phyloP scores from a whole-genome alignment of 129 eudicot genomes.

The Pulicaria dysenterica region DNA sequence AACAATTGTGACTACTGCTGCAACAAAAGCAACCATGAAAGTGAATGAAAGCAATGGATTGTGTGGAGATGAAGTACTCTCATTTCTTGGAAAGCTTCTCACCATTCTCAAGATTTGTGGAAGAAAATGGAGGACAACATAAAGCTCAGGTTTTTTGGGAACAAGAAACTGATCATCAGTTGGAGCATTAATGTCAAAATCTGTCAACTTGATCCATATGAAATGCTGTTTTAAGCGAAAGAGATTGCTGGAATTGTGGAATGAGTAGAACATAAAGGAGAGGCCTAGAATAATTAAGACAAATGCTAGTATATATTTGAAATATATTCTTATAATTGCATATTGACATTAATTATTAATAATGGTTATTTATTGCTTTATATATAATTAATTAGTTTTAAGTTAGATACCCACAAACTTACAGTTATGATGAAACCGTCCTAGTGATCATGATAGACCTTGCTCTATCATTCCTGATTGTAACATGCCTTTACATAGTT shows the following conservation, averaged over 20 bases:
- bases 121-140: constrained; percentile 25
- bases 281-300: constrained; percentile 26
- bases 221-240: constrained; percentile 33
- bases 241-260: constrained; percentile 50
- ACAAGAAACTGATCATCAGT: constrained; percentile 12
- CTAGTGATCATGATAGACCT: too few relatives aligned
- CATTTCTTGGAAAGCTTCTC: constrained; percentile 41
- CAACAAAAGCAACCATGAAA: constrained; percentile 39
- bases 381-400: too few relatives aligned
- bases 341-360: too few relatives aligned
- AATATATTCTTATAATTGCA: neutral
- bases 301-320: neutral
- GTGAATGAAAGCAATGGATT: constrained; percentile 32
- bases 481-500: too few relatives aligned
- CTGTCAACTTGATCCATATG: constrained; percentile 30
- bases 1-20: constrained; percentile 34
- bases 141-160: constrained; percentile 15
- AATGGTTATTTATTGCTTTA: too few relatives aligned
- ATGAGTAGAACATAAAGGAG: constrained; percentile 28
- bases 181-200: constrained; percentile 17
- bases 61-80: constrained; percentile 17
- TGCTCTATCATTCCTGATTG: too few relatives aligned
- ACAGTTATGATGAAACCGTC: too few relatives aligned
- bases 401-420: too few relatives aligned
- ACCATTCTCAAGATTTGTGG: constrained; percentile 37